Base-by-base conservation (phyloP, 768 basidiomycete species). In the Steccherinum ochraceum region DNA sequence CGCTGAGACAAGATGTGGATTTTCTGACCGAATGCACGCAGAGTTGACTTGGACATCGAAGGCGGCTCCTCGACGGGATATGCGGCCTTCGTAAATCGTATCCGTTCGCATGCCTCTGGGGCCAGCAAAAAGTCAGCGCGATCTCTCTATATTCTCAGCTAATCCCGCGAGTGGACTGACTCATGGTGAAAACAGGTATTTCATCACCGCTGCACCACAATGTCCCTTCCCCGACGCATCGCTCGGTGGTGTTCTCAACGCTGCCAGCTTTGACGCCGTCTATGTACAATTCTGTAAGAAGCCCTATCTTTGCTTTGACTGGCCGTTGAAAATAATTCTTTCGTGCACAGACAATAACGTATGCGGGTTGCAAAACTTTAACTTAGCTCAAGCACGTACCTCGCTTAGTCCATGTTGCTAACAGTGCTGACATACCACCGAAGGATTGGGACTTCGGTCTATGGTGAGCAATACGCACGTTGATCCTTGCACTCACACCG, bases 241-340 rank as follows among this genome's bases (percentile, higher is more conserved):
- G 25, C 59, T 70, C 39, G 66, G 66, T n/a, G 40, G 60, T 24
- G 62, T 64, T 19, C 53, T 72, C 39, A 69, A 72, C 51, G 58
- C 60, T 4, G 67, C 67, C 4, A 55, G 50, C 41, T 74, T 74
- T 58, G 72, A 73, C 51, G 65, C 67, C 5, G 58, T 72, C 42
- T 74, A 71, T 57, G 64, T 69, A 41, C 81, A 83, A 62, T 82
- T 81, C 58, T 81, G 70, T 68, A 49, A 25, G 63, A 57, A 24
- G 12, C 40, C 23, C n/a, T 49, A 4, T 44, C 7, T 11, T 30
- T 24, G n/a, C 24, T 51, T 30, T 44, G 45, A 25, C 39, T 26
- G 27, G 46, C 24, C 51, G 48, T 52, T 7, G 30, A 35, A 35
- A 26, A 7, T 24, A 11, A 43, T 21, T 43, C 21, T n/a, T 48